Evolutionary conservation across 169 alveolate species (phyloP).

Genomic region (Eimeria necatrix): DNA sequence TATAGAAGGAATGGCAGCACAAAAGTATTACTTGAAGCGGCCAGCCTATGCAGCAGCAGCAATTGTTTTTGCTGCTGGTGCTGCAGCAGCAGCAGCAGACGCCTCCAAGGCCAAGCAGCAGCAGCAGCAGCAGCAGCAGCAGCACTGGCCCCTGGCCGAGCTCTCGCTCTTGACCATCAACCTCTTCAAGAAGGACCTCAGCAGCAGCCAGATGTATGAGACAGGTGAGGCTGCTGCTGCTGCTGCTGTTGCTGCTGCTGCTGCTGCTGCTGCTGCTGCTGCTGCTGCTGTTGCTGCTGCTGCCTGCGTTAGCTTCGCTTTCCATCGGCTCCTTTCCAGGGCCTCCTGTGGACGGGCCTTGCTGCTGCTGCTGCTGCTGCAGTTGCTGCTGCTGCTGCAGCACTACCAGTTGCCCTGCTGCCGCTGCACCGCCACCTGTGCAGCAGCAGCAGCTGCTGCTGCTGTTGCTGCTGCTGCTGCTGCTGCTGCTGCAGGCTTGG

Average conservation of each 20-base stretch:
- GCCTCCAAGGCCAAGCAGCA: conserved; percentile 76
- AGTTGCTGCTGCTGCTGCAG: too few relatives aligned
- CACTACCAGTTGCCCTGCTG: too few relatives aligned
- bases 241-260: not conserved
- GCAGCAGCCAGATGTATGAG: conserved; percentile 36
- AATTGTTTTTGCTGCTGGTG: conserved; percentile 74
- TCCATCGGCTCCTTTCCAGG: too few relatives aligned
- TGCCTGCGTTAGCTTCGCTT: too few relatives aligned
- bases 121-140: conserved; percentile 65
- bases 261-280: not conserved
- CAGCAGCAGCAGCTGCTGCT: not conserved
- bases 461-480: not conserved
- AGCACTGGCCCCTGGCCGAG: conserved; percentile 71
- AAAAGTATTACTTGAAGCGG: conserved; percentile 36
- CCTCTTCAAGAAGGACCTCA: conserved; percentile 82
- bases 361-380: not conserved
- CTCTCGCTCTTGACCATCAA: conserved; percentile 83
- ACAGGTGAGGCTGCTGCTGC: conserved; percentile 27
- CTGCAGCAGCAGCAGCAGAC: conserved; percentile 57
- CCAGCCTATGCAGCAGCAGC: conserved; percentile 80
- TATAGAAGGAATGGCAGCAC: conserved; percentile 80
- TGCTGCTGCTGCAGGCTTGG: conserved; percentile 54
- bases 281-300: not conserved
- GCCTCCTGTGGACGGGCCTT: not conserved
- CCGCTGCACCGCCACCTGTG: not conserved